Evolutionary conservation across 257 asterid species (phyloP), one percentile per base, ranked within the genome.

Genomic region (Voacanga thouarsii): DNA sequence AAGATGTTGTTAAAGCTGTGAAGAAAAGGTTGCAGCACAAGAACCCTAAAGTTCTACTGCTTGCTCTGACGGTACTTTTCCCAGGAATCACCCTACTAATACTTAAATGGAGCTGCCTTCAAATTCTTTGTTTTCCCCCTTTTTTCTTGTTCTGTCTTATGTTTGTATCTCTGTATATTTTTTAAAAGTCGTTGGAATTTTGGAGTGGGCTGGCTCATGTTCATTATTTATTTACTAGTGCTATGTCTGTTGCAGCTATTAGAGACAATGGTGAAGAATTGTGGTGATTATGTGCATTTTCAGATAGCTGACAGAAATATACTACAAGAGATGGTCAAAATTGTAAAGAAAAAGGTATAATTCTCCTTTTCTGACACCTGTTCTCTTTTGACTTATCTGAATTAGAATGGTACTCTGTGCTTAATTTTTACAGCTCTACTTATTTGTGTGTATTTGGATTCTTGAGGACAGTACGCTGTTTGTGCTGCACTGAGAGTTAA

Each of bases 231-330:
- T 75, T 75, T 80, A 71, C 75, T 43, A 37, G 74, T 79, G 12
- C 41, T 4, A 67, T 41, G 65, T 72, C 53, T 79, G 28, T 77
- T 64, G 51, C 75, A 93, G 99, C 97, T 96, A 83, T 89, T 93
- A 84, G 98, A 96, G 90, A 92, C 92, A 77, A 90, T 96, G 95
- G 96, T 96, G 86, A 93, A 96, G 92, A 96, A 96, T 90, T 93
- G 99, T 82, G 98, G 97, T 30, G 98, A 94, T 85, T 87, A 77
- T 71, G 88, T 92, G 83, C 99, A 96, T 87, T 90, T 92, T 71
- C 99, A 90, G 86, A 90, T 96, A 79, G 98, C 90, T 39, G 99
- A 93, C 75, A 89, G 94, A 71, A 89, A 83, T 83, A 88, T 96
- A 80, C 86, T 91, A 75, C 99, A 77, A 69, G 98, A 93, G 83